phyloP scores from a whole-genome alignment of 768 basidiomycete species.

The Mycena metata region DNA sequence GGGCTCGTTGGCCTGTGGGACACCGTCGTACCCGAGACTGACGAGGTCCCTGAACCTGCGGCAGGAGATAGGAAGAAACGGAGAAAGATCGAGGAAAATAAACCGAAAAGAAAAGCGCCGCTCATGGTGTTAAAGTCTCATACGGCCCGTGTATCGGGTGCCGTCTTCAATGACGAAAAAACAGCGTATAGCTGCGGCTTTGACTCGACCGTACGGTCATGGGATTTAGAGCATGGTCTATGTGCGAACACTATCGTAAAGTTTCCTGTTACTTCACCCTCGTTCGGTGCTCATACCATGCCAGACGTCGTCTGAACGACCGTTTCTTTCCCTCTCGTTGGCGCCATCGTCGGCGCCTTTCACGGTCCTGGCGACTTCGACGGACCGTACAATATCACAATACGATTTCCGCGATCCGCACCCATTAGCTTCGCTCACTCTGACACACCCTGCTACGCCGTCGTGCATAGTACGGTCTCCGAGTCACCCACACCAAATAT shows the following conservation, averaged over 20 bases:
- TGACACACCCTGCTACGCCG: constrained; percentile 76
- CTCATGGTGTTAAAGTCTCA: constrained; percentile 84
- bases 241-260: constrained; percentile 77
- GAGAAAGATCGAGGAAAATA: constrained; percentile 63
- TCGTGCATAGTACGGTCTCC: constrained; percentile 64
- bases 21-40: constrained; percentile 67
- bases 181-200: constrained; percentile 84
- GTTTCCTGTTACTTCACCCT: constrained; percentile 43
- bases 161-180: constrained; percentile 62
- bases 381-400: constrained; percentile 79
- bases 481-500: constrained; percentile 61
- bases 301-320: constrained; percentile 79
- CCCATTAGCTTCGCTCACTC: constrained; percentile 54
- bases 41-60: constrained; percentile 70
- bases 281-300: constrained; percentile 4
- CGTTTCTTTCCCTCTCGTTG: constrained; percentile 75
- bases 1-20: constrained; percentile 87
- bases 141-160: constrained; percentile 83
- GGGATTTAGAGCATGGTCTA: constrained; percentile 87
- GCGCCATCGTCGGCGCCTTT: constrained; percentile 44
- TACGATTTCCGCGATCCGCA: constrained; percentile 72
- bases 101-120: constrained; percentile 75
- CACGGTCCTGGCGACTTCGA: constrained; percentile 67
- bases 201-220: constrained; percentile 90
- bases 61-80: constrained; percentile 68